A percentile compares a stretch with the other conserved stretches of the same genome.
phyloP scores from a whole-genome alignment of 139 green algal genomes.

The Dunaliella sp. region DNA sequence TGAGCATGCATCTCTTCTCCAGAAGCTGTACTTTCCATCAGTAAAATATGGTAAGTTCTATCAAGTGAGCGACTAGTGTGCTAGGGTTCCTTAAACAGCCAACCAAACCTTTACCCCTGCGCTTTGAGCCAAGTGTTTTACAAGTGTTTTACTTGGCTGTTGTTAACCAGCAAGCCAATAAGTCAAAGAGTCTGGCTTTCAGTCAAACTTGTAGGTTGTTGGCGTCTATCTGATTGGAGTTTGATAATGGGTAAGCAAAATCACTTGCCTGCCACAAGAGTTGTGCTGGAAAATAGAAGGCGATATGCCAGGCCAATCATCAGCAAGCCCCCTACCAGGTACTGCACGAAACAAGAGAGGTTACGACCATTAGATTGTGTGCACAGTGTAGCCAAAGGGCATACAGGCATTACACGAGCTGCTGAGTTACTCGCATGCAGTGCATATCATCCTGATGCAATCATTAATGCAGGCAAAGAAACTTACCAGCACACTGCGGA shows the following conservation, averaged over 20 bases:
- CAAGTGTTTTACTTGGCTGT: too few relatives aligned
- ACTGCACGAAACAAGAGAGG: not conserved
- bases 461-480: not conserved
- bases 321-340: not conserved
- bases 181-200: not conserved
- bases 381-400: not conserved
- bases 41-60: too few relatives aligned
- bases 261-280: not conserved
- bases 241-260: not conserved
- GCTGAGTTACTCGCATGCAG: too few relatives aligned
- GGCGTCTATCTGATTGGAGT: not conserved
- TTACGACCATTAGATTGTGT: not conserved
- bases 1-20: too few relatives aligned
- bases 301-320: not conserved
- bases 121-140: too few relatives aligned
- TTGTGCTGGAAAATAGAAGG: not conserved
- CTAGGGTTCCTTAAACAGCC: too few relatives aligned
- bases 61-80: too few relatives aligned
- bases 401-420: not conserved
- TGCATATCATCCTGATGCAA: not conserved
- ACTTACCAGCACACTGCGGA: not conserved
- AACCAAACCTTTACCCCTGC: too few relatives aligned
- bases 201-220: too few relatives aligned
- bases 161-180: too few relatives aligned
- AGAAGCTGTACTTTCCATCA: too few relatives aligned